Base-by-base conservation (phyloP, 23 red algal species). In the Gracilariopsis chorda region DNA sequence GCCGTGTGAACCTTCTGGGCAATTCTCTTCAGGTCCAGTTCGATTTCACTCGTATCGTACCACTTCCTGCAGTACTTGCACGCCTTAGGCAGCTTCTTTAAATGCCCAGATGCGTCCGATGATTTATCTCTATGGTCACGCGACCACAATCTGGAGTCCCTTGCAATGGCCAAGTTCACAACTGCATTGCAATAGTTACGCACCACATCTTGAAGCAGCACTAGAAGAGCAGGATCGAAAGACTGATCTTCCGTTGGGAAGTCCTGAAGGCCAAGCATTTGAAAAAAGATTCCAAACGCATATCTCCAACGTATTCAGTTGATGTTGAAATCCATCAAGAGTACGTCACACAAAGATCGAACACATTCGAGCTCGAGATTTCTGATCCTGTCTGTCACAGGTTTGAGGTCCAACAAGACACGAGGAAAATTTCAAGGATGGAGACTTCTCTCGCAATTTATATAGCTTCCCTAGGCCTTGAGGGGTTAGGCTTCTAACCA, bases 141-240 rank as follows among this genome's bases (percentile, higher is more conserved):
- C 27, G 57, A 67, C 81, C 73, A 93, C 32, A 93, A 67, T 29
- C 85, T 51, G 1, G 78, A 70, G 27, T 92, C 88, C 19, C 90
- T 69, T 23, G 89, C 82, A 30, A 97, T 37, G 57, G 93, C 95
- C 28, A 97, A 24, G 29, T 88, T 76, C 53, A 87, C 86, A 34
- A 93, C 95, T 16, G 74, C 76, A 35, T 90, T 90, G 49, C 95
- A 97, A 43, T 82, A 82, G 20, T 61, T 77, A 56, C 95, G 93
- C 14, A 92, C 83, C 17, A 97, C 80, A 82, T 92, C 88, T 32
- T 78, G 67, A 45, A 97, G 53, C 35, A 59, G 75, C 10, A 91
- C 83, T 40, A 49, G 47, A 8, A 85, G 48, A 29, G 89, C 78
- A 8, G 85, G 88, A 49, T 91, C 62, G 6, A 70, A 53, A 70